Base-by-base conservation (phyloP, 257 asterid genomes). In the Eucommia ulmoides region DNA sequence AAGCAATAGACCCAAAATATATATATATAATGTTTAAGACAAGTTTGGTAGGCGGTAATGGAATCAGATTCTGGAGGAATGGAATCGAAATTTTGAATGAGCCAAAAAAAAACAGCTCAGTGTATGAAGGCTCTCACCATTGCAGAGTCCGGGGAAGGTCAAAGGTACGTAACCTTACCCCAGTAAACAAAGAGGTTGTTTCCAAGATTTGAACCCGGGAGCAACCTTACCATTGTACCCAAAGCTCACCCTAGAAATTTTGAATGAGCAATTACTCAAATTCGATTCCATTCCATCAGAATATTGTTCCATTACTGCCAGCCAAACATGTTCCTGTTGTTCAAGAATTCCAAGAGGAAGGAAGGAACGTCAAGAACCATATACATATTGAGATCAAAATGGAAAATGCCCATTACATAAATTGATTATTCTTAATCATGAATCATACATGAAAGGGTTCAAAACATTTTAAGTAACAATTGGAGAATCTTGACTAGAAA, bases 391-490 rank as follows among this genome's bases (percentile, higher is more conserved):
- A 35, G 3, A 35, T 18, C 5, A 10, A 35, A 35, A 15, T 35
- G 1, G 11, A 15, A 6, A 9, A 2, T 10, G 16, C 0, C n/a
- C 15, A 35, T 35, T 2, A 2, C n/a, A 11, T 35, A 18, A 23
- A 23, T 19, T 41, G 35, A 35, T 46, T 24, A 25, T 42, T 51
- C 50, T 54, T 44, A 24, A 35, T 9, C n/a, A 17, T 10, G 44
- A 35, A 9, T 10, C 44, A 3, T 18, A 10, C n/a, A 10, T 4
- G 11, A 3, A 35, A 4, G 16, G n/a, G n/a, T 2, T 2, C 11
- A 35, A 1, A 18, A 18, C 44, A 35, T 35, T 18, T 18, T 10
- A 10, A 15, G 16, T 35, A 2, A 8, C 44, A 35, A 4, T 18
- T 10, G 15, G 11, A 35, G 16, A 35, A 35, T 35, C 1, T 35